Base-by-base conservation (phyloP, 2,329 filamentous ascomycete genomes). In the Penicillium corylophilum region DNA sequence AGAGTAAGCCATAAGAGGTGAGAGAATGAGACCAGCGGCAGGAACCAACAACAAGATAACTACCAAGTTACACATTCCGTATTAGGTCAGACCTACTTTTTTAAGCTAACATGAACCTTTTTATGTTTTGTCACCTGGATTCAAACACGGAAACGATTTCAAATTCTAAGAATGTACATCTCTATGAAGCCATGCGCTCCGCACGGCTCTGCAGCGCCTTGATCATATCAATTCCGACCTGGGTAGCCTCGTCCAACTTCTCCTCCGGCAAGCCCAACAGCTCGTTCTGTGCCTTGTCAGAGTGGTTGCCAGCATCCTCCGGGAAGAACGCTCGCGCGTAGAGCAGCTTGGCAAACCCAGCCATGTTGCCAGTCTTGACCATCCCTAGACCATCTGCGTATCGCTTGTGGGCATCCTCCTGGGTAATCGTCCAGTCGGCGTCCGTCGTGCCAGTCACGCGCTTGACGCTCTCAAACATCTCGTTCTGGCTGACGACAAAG, bases 391-490 rank as follows among this genome's bases (percentile, higher is more conserved):
- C 83, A 1, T 78, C 73, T 46, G 71, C 65, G 54, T 76, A 82
- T 20, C 83, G 76, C 64, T 81, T 68, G 35, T 71, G 55, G 1
- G 73, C 68, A 0, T 66, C 59, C 67, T 84, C 78, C 6, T 77
- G 67, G 1, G 63, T 72, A 49, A 89, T 77, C 2, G 64, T 76
- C 86, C 86, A 89, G 60, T 88, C 85, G 0, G 67, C 69, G 35
- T 85, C 80, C 1, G 71, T 79, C 0, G 79, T 82, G 0, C 78
- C 78, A 0, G 81, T 80, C 3, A 84, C 84, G 0, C 80, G 78
- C 60, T 84, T 76, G 12, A 85, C 68, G n/a, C 78, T 79, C 35
- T 80, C 78, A 48, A 89, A 76, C 74, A 89, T 88, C 9, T 89
- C 85, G 10, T 77, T 75, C 66, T 89, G 86, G 52, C 70, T 82